Conservation (phyloP, 2,329 filamentous ascomycete genomes). For the Aspergillus sp. region DNA sequence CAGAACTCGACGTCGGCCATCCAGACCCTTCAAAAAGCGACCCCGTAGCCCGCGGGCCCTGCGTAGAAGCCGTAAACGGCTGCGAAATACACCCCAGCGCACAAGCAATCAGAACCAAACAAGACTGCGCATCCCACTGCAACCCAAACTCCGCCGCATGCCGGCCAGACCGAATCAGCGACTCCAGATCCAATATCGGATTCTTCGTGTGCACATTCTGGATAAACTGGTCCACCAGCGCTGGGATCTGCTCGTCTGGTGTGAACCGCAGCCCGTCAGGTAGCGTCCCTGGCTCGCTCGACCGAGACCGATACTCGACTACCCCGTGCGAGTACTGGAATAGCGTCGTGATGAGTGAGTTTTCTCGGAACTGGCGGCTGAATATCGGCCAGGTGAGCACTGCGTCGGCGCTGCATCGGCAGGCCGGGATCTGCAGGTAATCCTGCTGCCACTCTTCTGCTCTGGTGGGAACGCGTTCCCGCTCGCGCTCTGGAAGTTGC, state of each 20-base stretch:
- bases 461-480: too few relatives aligned
- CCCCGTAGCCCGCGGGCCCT: not conserved
- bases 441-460: too few relatives aligned
- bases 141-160: not conserved
- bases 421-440: too few relatives aligned
- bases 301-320: too few relatives aligned
- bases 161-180: not conserved
- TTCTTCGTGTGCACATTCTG: not conserved
- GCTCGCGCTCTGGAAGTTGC: too few relatives aligned
- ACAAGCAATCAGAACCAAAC: not conserved
- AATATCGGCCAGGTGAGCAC: too few relatives aligned
- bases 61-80: not conserved
- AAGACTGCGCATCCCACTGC: not conserved
- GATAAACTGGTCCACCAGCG: not conserved
- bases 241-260: not conserved
- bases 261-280: not conserved
- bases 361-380: too few relatives aligned
- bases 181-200: not conserved
- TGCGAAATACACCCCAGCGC: not conserved
- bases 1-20: not conserved
- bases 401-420: too few relatives aligned
- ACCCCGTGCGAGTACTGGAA: too few relatives aligned
- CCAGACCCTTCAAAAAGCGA: not conserved
- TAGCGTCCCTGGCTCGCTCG: too few relatives aligned
- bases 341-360: too few relatives aligned